Percentiles rank a stretch among this genome's conserved stretches.
Conservation (phyloP, 2,329 filamentous ascomycete genomes). For the Verticillium isaacii region DNA sequence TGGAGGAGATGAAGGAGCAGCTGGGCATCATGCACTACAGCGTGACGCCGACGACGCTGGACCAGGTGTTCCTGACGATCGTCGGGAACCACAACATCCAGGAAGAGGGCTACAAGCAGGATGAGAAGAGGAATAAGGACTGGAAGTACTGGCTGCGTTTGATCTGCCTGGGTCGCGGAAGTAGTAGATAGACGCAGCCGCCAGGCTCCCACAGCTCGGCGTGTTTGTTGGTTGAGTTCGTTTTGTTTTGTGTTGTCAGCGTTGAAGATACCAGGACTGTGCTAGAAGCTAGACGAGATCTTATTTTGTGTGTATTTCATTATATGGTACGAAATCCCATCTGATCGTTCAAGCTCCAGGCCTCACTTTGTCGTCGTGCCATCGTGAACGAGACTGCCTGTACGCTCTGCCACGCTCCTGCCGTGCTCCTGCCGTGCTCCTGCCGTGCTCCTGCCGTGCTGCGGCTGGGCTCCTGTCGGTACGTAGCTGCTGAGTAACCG, state of each 20-base stretch:
- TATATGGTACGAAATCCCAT: too few species aligned
- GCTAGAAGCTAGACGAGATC: background rate
- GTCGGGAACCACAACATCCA: constrained; percentile 74
- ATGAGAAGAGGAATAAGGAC: background rate
- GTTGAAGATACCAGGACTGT: background rate
- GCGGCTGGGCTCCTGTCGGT: too few species aligned
- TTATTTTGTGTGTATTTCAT: background rate
- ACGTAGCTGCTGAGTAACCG: too few species aligned
- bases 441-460: too few species aligned
- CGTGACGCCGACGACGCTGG: constrained; percentile 79
- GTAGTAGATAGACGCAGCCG: background rate
- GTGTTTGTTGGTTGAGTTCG: background rate
- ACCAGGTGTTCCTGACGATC: constrained; percentile 86
- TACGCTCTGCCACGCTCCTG: too few species aligned
- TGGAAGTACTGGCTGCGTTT: background rate
- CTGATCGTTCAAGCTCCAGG: too few species aligned
- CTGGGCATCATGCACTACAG: constrained; percentile 82
- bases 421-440: too few species aligned
- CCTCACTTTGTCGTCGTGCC: too few species aligned
- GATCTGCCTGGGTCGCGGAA: background rate
- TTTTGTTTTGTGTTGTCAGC: background rate
- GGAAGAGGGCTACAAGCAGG: constrained; percentile 57
- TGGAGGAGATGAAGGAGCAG: constrained; percentile 65
- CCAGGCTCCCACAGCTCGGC: too few species aligned
- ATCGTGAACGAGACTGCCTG: too few species aligned